Conservation (phyloP, 768 basidiomycete species). For the Candolleomyces aberdarensis region DNA sequence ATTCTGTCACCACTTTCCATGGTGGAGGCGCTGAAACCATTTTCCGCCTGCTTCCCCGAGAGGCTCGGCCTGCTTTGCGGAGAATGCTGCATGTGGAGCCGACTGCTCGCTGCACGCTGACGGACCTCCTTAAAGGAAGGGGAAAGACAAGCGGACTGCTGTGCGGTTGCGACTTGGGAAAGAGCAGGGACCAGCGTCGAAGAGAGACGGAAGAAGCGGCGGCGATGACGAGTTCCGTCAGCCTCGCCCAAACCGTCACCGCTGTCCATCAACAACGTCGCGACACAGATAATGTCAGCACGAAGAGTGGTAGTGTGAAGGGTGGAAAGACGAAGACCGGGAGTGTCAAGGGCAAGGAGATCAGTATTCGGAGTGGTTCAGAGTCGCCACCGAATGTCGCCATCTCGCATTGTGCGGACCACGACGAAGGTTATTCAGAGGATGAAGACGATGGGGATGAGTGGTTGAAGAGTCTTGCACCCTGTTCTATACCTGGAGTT, state of each 20-base stretch:
- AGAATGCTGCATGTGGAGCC: constrained; percentile 95
- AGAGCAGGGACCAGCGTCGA: constrained; percentile 7
- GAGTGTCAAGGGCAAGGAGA: neutral
- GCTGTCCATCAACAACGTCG: constrained; percentile 2
- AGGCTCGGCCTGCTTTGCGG: constrained; percentile 84
- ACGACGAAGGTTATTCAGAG: constrained; percentile 56
- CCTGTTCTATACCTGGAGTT: constrained; percentile 56
- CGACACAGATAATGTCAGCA: constrained; percentile 4
- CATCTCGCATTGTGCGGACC: constrained; percentile 49
- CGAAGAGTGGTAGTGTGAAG: constrained; percentile 28
- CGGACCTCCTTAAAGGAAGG: constrained; percentile 81
- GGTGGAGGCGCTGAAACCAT: constrained; percentile 87
- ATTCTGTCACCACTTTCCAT: constrained; percentile 63
- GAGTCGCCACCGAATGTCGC: constrained; percentile 39
- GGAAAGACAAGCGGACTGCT: constrained; percentile 74
- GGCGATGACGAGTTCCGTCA: neutral
- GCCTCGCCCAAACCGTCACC: constrained; percentile 10
- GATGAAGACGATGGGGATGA: constrained; percentile 82
- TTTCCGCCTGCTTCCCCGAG: constrained; percentile 92
- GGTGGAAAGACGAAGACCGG: constrained; percentile 2
- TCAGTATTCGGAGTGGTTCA: constrained; percentile 13
- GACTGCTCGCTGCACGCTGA: constrained; percentile 83
- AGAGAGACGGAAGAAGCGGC: constrained; percentile 3
- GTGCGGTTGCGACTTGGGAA: constrained; percentile 65
- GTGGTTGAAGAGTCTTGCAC: constrained; percentile 76